Base-by-base conservation (phyloP, 2,329 filamentous ascomycete genomes). In the Xylaria arbuscula region DNA sequence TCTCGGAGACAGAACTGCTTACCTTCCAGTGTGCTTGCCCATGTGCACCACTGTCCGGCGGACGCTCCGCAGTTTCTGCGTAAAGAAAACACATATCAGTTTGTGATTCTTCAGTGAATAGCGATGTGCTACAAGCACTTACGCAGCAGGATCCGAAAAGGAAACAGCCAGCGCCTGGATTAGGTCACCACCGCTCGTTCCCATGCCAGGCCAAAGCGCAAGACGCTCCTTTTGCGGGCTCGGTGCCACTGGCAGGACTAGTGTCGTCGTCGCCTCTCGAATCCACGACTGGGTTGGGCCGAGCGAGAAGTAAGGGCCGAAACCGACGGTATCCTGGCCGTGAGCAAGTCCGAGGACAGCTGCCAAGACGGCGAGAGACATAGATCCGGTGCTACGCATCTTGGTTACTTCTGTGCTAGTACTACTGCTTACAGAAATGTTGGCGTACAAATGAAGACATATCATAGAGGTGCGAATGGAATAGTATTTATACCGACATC, bases 131-230 rank as follows among this genome's bases (percentile, higher is more conserved):
- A 4, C n/a, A 22, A 36, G 17, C n/a, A 56, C 74, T 64, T 64
- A 78, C 76, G 77, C 72, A 28, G 66, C 60, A 2, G 76, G 76
- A 53, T 73, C 72, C 1, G 67, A 54, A 50, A 77, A 78, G 1
- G 77, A 78, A 1, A 78, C 75, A 10, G 76, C 76, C 19, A 79
- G 67, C 3, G 77, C 75, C 67, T 79, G 77, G 19, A 79, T 77
- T 53, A 79, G 66, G 55, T 79, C 77, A 17, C 76, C 76, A 0
- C 69, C 71, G 19, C 76, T 78, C 3, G 77, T 79, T 13, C 76
- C 76, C 77, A 79, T 78, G 0, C 77, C 77, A 2, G 76, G 76
- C 77, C 77, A 79, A 7, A 79, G 68, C 1, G 77, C 76, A 9
- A 78, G 75, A n/a, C 76, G 74, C 47, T 77, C 75, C 7, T 66